Conservation (phyloP, 805 yeast genomes). For the Torulaspora quercuum region DNA sequence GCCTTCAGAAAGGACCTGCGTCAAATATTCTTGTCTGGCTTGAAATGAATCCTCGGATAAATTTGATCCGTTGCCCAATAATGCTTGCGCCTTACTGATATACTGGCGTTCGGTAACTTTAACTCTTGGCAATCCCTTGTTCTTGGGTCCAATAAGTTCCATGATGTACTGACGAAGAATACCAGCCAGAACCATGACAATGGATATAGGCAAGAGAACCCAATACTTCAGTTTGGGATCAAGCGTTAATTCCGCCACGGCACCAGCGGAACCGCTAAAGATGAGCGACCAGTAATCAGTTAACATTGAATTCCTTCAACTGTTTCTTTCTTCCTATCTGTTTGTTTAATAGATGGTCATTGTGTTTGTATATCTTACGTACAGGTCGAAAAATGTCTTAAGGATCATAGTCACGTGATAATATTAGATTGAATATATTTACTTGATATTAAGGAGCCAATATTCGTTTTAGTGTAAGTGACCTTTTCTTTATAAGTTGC, state of each 20-base stretch:
- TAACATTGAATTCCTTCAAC: slow-evolving; percentile 10
- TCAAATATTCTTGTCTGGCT: slow-evolving; percentile 47
- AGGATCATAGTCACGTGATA: no score
- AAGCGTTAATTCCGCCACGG: slow-evolving; percentile 53
- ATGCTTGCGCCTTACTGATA: slow-evolving; percentile 53
- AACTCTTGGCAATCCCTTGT: slow-evolving; percentile 50
- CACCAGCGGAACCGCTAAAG: slow-evolving; percentile 24
- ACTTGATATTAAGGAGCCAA: no score
- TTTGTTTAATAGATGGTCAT: no score
- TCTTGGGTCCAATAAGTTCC: slow-evolving; percentile 53
- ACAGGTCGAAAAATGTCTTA: no score
- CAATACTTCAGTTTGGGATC: slow-evolving; percentile 84
- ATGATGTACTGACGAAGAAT: slow-evolving; percentile 68
- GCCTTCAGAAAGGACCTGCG: slow-evolving; percentile 49
- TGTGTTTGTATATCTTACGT: no score
- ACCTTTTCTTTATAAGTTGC: no score
- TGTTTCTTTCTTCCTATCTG: background rate
- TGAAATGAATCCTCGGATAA: slow-evolving; percentile 53
- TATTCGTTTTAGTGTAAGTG: no score
- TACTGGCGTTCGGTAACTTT: slow-evolving; percentile 62
- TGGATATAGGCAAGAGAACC: slow-evolving; percentile 86
- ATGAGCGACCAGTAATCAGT: slow-evolving; percentile 14
- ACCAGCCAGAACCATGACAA: slow-evolving; percentile 88
- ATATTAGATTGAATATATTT: no score
- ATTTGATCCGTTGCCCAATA: slow-evolving; percentile 52